Evolutionary conservation across 306 rosid genomes (phyloP).

Genomic region (Casuarina equisetifolia): DNA sequence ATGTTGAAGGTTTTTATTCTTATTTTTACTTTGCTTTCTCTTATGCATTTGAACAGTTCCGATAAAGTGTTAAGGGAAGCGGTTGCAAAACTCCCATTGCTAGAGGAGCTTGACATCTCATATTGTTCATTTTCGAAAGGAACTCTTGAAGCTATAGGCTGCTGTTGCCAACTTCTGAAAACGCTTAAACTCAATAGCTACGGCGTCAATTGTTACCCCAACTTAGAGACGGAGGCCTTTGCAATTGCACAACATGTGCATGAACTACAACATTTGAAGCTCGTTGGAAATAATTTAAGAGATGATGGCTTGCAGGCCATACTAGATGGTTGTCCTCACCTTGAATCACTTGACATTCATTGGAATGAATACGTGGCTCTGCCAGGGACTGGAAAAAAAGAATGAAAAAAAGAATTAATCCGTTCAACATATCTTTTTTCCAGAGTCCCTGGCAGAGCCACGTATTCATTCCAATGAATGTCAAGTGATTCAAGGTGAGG

Average conservation of each 20-base stretch:
- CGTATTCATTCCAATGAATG: conserved; percentile 45
- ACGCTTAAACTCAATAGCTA: conserved; percentile 42
- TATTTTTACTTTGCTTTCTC: too few species aligned
- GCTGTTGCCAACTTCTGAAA: conserved; percentile 45
- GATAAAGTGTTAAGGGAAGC: too few species aligned
- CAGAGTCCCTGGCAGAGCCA: conserved; percentile 36
- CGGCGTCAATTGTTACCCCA: too few species aligned
- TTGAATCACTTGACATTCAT: conserved; percentile 67
- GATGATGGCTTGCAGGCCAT: conserved; percentile 48
- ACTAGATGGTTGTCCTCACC: conserved; percentile 61
- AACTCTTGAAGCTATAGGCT: conserved; percentile 50
- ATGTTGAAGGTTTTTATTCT: too few species aligned
- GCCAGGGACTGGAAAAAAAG: conserved; percentile 31
- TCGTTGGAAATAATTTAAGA: not conserved
- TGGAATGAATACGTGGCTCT: conserved; percentile 40
- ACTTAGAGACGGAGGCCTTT: conserved; percentile 22
- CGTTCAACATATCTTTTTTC: conserved; percentile 41
- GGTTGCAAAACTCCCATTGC: too few species aligned
- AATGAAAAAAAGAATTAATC: too few species aligned
- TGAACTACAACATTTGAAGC: too few species aligned
- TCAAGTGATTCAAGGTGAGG: conserved; percentile 66
- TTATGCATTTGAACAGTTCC: too few species aligned
- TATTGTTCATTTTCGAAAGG: conserved; percentile 25
- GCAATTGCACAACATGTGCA: conserved; percentile 6
- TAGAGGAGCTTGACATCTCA: conserved; percentile 61